Evolutionary conservation across 805 yeast genomes (phyloP), one percentile per base, ranked within the genome.

Genomic region (Helenozyma baotianmanensis): DNA sequence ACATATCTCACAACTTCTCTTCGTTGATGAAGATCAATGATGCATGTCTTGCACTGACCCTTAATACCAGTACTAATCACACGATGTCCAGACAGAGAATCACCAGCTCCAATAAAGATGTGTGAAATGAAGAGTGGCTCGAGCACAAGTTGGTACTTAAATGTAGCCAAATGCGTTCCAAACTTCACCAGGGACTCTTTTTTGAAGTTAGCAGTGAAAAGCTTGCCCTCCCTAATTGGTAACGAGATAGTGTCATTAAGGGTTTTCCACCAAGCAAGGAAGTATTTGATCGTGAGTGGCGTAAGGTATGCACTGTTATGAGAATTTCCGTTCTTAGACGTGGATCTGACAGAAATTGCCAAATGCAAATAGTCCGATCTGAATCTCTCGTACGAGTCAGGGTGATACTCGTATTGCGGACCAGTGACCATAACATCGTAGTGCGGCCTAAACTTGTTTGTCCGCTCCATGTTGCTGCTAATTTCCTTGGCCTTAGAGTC

Each of bases 341-440:
- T 53, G 2, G 70, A 62, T 7, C 50, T 51, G 6, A 67, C 72
- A 0, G 66, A 50, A 6, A 67, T 47, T 4, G 70, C 64, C 44
- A 67, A 38, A 51, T 87, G 96, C 9, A 90, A 67, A 51, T 76
- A 89, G 35, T 87, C 80, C 42, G 95, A 82, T 51, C 97, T 64
- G 64, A 79, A 92, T 0, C 82, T 87, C 9, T 57, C 60, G 53
- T 81, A 90, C 0, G 96, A 85, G 58, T 90, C 97, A 1, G 69
- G 65, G 60, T 88, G 88, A 2, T 50, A 48, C 19, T 77, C 76
- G 27, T 58, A 65, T 13, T 52, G 51, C 0, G 89, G 90, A 46
- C 75, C 73, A 3, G 73, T 68, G n/a, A 82, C 70, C 13, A 61
- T 56, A 7, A 83, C 72, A 25, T 76, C 78, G 47, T 78, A 78